phyloP scores from a whole-genome alignment of 2,329 filamentous ascomycete genomes.

The Stenocarpella maydis region DNA sequence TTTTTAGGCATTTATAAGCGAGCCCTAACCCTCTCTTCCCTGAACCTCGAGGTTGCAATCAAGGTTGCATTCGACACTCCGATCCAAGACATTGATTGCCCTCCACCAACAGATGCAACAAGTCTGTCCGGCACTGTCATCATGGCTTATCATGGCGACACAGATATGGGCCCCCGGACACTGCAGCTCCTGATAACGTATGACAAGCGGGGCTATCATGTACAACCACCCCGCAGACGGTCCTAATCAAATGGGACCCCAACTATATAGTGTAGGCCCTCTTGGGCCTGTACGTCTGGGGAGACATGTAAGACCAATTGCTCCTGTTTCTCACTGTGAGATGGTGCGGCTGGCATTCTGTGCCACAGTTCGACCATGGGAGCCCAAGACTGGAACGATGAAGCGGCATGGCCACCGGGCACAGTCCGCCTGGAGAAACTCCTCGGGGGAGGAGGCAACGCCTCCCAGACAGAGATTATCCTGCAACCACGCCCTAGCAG shows the following conservation, averaged over 20 bases:
- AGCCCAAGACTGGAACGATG: constrained; percentile 14
- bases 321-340: neutral
- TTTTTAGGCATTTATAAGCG: too few relatives aligned
- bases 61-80: constrained; percentile 4
- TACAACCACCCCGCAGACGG: neutral
- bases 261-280: constrained; percentile 12
- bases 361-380: neutral
- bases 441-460: neutral
- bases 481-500: constrained; percentile 32
- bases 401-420: constrained; percentile 34
- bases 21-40: constrained; percentile 1
- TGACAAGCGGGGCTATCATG: constrained; percentile 11
- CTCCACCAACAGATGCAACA: neutral
- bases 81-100: neutral
- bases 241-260: neutral
- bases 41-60: neutral
- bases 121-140: constrained; percentile 7
- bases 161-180: neutral
- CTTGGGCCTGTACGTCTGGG: neutral
- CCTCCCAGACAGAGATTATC: constrained; percentile 30
- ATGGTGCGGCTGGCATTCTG: neutral
- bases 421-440: constrained; percentile 34
- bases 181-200: constrained; percentile 1
- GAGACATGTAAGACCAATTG: neutral
- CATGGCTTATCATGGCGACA: constrained; percentile 15